Base-by-base conservation (phyloP, 2,329 filamentous ascomycete genomes). In the Fusarium guadeloupense region DNA sequence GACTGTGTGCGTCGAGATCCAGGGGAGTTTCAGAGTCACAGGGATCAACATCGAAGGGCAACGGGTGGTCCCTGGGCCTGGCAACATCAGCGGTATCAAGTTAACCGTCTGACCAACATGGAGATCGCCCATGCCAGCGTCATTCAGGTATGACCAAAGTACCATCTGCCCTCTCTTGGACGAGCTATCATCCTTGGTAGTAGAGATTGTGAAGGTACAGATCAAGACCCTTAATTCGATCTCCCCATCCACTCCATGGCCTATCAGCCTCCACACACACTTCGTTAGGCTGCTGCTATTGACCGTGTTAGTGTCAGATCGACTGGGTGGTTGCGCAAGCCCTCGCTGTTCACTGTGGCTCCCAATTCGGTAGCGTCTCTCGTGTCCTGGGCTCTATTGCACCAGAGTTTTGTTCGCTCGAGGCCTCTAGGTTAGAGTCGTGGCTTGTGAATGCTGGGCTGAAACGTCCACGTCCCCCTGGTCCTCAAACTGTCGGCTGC, bases 21-120 rank as follows among this genome's bases (percentile, higher is more conserved):
- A 69, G 66, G 66, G 62, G 66, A 68, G 66, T 69, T 69, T 69
- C 66, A 69, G 59, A 67, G 47, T 68, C 59, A 62, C 66, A 68
- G 62, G 66, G 66, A 69, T 69, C 62, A 68, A 64, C 62, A 69
- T 57, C 39, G 54, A 64, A 65, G 61, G 48, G 47, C 42, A 53
- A 30, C 54, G 45, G 40, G 41, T 59, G 50, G 44, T 62, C 51
- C 59, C 55, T 53, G n/a, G 25, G 30, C 42, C 54, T 42, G 44
- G 56, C 43, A 50, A 51, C 56, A 57, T 35, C 46, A 39, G 7
- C 16, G 16, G 50, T 37, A 43, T 62, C 53, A 59, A 54, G 54
- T 45, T 44, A 34, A 51, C 48, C 44, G 34, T 50, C 38, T 45
- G 34, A 39, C 59, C 43, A 55, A 38, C 31, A 28, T 52, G 38